Evolutionary conservation across 768 basidiomycete species (phyloP).

Genomic region (Crassisporium funariophilum): DNA sequence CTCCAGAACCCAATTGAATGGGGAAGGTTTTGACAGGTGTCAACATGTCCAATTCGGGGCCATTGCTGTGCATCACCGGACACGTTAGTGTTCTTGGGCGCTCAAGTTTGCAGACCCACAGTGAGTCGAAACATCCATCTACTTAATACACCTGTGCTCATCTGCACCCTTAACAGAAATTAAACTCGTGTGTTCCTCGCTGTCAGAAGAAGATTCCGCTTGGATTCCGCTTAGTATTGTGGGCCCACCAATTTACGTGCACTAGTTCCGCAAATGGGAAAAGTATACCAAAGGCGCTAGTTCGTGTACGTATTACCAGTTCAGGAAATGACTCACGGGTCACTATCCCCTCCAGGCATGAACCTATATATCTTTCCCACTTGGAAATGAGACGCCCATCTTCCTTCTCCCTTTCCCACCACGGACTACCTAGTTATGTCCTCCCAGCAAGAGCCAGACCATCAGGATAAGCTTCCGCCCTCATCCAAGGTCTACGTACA

Average conservation of each 20-base stretch:
- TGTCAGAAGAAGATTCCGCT: neutral
- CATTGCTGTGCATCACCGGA: too few relatives aligned
- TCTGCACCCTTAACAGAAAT: too few relatives aligned
- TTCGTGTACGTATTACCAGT: neutral
- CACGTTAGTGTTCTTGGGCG: too few relatives aligned
- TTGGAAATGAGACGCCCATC: conserved; percentile 24
- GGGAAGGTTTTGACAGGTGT: too few relatives aligned
- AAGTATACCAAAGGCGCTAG: too few relatives aligned
- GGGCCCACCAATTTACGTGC: neutral
- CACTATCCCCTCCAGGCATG: conserved; percentile 18
- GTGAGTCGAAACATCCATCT: too few relatives aligned
- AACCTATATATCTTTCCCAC: conserved; percentile 17
- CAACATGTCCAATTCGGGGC: too few relatives aligned
- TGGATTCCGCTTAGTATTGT: neutral
- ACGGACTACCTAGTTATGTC: conserved; percentile 7
- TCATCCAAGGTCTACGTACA: conserved; percentile 18
- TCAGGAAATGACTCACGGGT: conserved; percentile 15
- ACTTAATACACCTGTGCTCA: too few relatives aligned
- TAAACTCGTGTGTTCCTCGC: neutral
- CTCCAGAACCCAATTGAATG: too few relatives aligned
- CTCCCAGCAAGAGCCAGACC: neutral
- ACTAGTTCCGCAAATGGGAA: neutral
- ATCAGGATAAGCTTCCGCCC: too few relatives aligned
- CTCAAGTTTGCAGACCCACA: too few relatives aligned
- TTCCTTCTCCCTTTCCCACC: conserved; percentile 11